Base-by-base conservation (phyloP, 2,329 filamentous ascomycete genomes). In the Hypoxylon sp. region DNA sequence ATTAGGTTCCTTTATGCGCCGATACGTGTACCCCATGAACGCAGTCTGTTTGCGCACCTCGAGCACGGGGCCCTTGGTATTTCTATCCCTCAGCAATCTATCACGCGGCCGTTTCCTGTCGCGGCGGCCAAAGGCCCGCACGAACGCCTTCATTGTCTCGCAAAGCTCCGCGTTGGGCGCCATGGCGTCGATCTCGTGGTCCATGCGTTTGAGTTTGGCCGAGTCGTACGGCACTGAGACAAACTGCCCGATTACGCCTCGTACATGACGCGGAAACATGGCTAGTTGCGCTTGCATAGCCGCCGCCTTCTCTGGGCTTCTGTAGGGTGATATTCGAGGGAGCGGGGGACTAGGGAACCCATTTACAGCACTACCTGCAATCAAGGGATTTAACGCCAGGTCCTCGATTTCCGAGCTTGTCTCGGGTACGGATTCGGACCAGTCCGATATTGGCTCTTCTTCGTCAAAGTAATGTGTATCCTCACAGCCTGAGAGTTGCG, bases 381-480 rank as follows among this genome's bases (percentile, higher is more conserved):
- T 48, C 23, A 70, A 28, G 5, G 68, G 65, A 17, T 63, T 70
- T 21, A 53, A n/a, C 9, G 48, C 9, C n/a, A 53, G 17, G 1
- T 17, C 55, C 41, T 74, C 75, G 1, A 80, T 80, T 0, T 79
- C 77, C 2, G 81, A 77, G 5, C 49, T 65, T 21, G 65, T 63
- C 36, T 72, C 70, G 17, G 71, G 64, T 11, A 68, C 56, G 13
- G 85, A 87, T 28, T 85, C 83, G 1, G 86, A 83, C 83, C 85
- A 83, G 73, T 91, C 89, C 34, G 87, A 89, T 56, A 95, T 88
- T 28, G 90, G 84, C 43, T 92, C 89, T 70, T 93, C 92, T 53
- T 94, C 91, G 64, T 97, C 93, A 75, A 98, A 98, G 77, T 97
- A 98, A 74, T 91, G 93, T 0, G 94, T 96, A 76, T 94, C 92